Base-by-base conservation (phyloP, 2,329 filamentous ascomycete species). In the Exophiala oligosperma region DNA sequence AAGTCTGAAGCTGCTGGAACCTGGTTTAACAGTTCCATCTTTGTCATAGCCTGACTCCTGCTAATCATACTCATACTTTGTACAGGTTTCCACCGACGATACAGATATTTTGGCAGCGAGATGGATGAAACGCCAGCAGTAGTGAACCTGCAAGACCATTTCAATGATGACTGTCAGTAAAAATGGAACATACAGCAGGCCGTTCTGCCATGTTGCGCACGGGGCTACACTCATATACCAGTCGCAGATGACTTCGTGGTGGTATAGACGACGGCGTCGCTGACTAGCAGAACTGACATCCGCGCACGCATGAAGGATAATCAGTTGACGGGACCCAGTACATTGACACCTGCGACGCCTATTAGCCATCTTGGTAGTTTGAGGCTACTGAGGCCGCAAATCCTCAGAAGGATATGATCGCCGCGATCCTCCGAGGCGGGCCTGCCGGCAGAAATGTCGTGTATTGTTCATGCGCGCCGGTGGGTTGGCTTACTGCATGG, bases 361-460 rank as follows among this genome's bases (percentile, higher is more conserved):
- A 7, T 28, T 28, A 28, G 26, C 26, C 26, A 7, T 35, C 32
- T 23, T 23, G 47, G 35, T 35, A 47, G 29, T 14, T 35, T 44
- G 8, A 14, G 23, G 8, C 21, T 47, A 47, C 21, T 14, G 17
- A 24, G 44, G 14, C 35, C 14, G 14, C 52, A 49, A 17, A 28
- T 47, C 51, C 47, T 54, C 26, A 32, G 37, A 38, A 54, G 41
- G 37, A 35, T 43, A 50, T 59, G 59, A 61, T 61, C 59, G 59
- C 56, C 59, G 28, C 51, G 59, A 61, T 61, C 59, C 37, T 54
- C 56, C 59, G 35, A 52, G 57, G 53, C 50, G 56, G 56, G 37
- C 56, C 46, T 40, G 44, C 32, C 28, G 29, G 54, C 58, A 54
- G 58, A 43, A 47, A 9, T 14, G 11, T 29, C 32, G 26, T 37